These are phyloP conservation scores for Knufia petricola DNA, from an alignment of 2,329 filamentous ascomycete species.

Conservation along the genomic window DNA sequence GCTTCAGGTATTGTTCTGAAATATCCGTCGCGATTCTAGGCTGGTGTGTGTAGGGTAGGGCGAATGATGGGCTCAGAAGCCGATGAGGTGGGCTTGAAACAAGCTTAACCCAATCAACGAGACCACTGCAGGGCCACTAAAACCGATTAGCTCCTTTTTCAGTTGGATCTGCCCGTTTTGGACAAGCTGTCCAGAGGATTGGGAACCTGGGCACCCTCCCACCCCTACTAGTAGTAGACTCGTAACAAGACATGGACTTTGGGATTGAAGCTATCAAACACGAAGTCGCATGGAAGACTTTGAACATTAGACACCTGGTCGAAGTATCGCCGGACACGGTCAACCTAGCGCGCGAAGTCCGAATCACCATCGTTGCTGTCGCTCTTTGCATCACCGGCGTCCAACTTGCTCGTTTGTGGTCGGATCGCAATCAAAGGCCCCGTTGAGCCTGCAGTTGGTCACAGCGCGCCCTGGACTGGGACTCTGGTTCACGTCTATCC, in stretches of 20 bases:
- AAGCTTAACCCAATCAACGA: constrained; percentile 3
- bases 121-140: neutral
- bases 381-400: constrained; percentile 37
- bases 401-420: constrained; percentile 5
- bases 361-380: constrained; percentile 41
- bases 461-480: too few species aligned
- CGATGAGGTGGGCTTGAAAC: neutral
- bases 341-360: constrained; percentile 42
- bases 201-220: neutral
- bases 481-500: too few species aligned
- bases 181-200: neutral
- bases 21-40: neutral
- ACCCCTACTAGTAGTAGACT: too few species aligned
- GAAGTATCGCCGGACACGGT: constrained; percentile 42
- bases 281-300: constrained; percentile 33
- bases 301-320: constrained; percentile 43
- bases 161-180: neutral
- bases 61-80: neutral
- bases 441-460: neutral
- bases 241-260: constrained; percentile 21
- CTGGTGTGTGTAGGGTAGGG: neutral
- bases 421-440: constrained; percentile 2
- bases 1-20: too few species aligned
- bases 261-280: constrained; percentile 33
- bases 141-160: neutral